phyloP scores from a whole-genome alignment of 805 yeast genomes.

The Lipomyces spencermartinsiae region DNA sequence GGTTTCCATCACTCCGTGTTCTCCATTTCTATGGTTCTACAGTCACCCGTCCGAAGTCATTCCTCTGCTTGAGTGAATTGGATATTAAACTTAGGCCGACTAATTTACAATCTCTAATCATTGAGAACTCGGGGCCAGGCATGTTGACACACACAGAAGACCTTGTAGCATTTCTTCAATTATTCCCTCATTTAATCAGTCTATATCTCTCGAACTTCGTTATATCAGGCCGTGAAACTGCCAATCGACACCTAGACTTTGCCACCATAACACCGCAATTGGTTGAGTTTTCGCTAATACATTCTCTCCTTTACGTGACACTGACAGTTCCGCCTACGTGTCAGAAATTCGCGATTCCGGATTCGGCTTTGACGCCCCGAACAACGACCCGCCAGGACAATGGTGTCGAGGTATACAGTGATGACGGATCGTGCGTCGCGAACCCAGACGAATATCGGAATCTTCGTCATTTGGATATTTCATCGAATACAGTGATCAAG shows the following conservation, averaged over 20 bases:
- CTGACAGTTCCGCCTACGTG: not conserved
- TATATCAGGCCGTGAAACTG: not conserved
- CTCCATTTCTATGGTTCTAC: not conserved
- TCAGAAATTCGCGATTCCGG: slow-evolving; percentile 1
- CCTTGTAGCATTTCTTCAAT: not conserved
- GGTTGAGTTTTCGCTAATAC: not conserved
- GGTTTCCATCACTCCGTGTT: not conserved
- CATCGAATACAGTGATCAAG: slow-evolving; percentile 12
- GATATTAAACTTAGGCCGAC: not conserved
- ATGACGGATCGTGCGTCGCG: not conserved
- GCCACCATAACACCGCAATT: not conserved
- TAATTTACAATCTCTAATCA: not conserved
- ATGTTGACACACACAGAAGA: not conserved
- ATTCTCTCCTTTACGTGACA: not conserved
- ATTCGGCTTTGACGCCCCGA: not conserved
- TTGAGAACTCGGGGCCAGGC: not conserved
- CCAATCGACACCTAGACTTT: not conserved
- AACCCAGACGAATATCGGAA: slow-evolving; percentile 14
- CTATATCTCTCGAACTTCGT: not conserved
- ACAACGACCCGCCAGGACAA: not conserved
- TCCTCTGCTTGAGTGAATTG: not conserved
- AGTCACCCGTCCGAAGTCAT: not conserved
- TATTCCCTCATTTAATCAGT: not conserved
- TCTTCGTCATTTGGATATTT: not conserved
- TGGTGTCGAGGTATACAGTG: not conserved